Percentiles rank a stretch among this genome's conserved stretches.
These are phyloP conservation scores for Brasilioporus rufonigricans DNA, from an alignment of 768 basidiomycete genomes.

Conservation along the genomic window DNA sequence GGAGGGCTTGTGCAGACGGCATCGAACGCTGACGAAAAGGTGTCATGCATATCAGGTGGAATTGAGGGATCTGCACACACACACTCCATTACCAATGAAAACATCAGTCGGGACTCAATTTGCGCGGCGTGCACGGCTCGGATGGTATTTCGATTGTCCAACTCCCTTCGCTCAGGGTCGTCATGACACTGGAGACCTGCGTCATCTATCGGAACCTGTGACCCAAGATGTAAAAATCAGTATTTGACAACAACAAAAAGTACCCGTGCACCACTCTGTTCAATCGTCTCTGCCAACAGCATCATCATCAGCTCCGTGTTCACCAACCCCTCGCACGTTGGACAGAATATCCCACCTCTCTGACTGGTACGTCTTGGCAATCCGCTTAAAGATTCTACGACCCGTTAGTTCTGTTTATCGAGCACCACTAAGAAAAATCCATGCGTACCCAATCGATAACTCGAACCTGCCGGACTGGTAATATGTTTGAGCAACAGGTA, in stretches of 20 bases:
- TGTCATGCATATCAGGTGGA: neutral
- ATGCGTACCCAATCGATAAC: constrained; percentile 72
- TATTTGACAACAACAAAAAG: neutral
- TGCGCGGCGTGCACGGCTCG: constrained; percentile 39
- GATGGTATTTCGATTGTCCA: constrained; percentile 71
- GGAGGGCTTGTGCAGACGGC: constrained; percentile 57
- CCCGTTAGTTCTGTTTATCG: neutral
- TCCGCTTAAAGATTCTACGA: constrained; percentile 88
- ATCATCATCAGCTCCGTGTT: constrained; percentile 75
- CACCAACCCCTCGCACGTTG: constrained; percentile 75
- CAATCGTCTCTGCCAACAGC: constrained; percentile 81
- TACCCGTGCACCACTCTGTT: constrained; percentile 49
- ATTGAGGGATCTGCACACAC: constrained; percentile 20
- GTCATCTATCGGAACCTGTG: constrained; percentile 28
- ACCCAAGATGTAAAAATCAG: constrained; percentile 24
- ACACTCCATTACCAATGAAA: constrained; percentile 52
- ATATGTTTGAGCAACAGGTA: constrained; percentile 82
- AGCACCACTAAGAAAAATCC: neutral
- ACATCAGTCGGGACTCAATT: constrained; percentile 24
- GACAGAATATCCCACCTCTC: constrained; percentile 82
- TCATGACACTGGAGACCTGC: constrained; percentile 43
- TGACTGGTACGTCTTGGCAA: constrained; percentile 79
- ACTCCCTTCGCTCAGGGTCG: constrained; percentile 53
- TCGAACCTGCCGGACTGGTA: constrained; percentile 78
- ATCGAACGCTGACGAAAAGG: constrained; percentile 48